These are phyloP conservation scores for Podospora appendiculata DNA, from an alignment of 495 filamentous ascomycete species.

Conservation along the genomic window DNA sequence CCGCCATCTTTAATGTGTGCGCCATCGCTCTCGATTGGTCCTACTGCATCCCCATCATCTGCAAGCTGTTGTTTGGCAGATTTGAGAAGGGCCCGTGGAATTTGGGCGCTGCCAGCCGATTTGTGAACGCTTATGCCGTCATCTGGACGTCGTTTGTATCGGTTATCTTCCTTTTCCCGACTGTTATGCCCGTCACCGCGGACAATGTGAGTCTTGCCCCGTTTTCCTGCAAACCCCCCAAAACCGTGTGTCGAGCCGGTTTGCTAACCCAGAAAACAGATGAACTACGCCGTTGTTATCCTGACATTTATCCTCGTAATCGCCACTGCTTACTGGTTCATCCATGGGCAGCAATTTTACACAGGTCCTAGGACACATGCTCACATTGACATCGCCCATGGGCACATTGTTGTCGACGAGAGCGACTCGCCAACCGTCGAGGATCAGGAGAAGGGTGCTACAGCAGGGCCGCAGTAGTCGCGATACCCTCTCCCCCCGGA, in stretches of 20 bases:
- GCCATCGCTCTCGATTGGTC: constrained; percentile 55
- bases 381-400: not conserved
- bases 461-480: too few species aligned
- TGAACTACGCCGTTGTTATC: constrained; percentile 42
- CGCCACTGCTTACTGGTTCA: constrained; percentile 43
- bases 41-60: constrained; percentile 55
- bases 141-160: constrained; percentile 54
- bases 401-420: too few species aligned
- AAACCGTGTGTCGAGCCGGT: too few species aligned
- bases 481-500: too few species aligned
- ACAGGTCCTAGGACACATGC: constrained; percentile 34
- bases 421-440: too few species aligned
- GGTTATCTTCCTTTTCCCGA: constrained; percentile 56
- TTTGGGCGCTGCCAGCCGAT: constrained; percentile 38
- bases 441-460: too few species aligned
- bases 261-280: constrained; percentile 8
- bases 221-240: constrained; percentile 4
- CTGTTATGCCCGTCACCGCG: constrained; percentile 41
- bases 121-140: constrained; percentile 47
- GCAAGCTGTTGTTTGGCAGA: constrained; percentile 48
- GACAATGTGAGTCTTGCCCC: constrained; percentile 23
- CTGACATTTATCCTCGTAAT: constrained; percentile 36
- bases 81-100: constrained; percentile 56
- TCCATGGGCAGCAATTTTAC: constrained; percentile 42
- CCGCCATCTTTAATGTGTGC: constrained; percentile 56